phyloP scores from a whole-genome alignment of 768 basidiomycete species.

The Lentinula guzmanii region DNA sequence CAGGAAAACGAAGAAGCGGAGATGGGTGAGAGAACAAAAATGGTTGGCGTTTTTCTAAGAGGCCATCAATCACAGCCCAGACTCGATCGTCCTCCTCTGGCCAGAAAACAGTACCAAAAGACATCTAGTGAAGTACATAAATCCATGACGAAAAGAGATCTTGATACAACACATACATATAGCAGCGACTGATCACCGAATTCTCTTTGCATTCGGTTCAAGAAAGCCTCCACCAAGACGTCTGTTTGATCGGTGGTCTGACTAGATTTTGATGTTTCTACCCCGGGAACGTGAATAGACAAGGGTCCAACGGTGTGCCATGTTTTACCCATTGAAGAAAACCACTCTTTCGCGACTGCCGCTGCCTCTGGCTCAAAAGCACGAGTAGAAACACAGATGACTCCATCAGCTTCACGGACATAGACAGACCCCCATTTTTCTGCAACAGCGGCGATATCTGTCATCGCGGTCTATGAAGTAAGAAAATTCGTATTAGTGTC shows the following conservation, averaged over 20 bases:
- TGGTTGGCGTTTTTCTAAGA: conserved; percentile 2
- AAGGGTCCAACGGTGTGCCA: conserved; percentile 1
- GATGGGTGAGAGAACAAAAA: conserved; percentile 5
- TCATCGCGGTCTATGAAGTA: background rate
- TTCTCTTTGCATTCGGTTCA: background rate
- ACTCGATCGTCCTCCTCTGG: background rate
- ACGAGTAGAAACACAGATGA: background rate
- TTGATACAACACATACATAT: background rate
- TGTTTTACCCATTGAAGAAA: background rate
- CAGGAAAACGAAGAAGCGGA: background rate
- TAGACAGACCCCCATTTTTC: background rate
- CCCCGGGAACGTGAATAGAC: background rate
- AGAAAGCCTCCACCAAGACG: background rate
- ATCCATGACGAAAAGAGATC: background rate
- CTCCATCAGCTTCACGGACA: background rate
- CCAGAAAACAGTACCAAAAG: conserved; percentile 1
- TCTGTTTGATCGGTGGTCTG: background rate
- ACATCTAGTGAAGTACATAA: background rate
- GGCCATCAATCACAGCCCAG: conserved; percentile 4
- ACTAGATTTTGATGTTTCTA: too few species aligned
- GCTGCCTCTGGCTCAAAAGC: background rate
- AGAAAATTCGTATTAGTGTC: background rate
- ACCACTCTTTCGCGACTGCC: background rate
- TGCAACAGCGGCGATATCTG: background rate
- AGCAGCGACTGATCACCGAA: background rate